Conservation (phyloP, 2,329 filamentous ascomycete species). For the Alternaria panax region DNA sequence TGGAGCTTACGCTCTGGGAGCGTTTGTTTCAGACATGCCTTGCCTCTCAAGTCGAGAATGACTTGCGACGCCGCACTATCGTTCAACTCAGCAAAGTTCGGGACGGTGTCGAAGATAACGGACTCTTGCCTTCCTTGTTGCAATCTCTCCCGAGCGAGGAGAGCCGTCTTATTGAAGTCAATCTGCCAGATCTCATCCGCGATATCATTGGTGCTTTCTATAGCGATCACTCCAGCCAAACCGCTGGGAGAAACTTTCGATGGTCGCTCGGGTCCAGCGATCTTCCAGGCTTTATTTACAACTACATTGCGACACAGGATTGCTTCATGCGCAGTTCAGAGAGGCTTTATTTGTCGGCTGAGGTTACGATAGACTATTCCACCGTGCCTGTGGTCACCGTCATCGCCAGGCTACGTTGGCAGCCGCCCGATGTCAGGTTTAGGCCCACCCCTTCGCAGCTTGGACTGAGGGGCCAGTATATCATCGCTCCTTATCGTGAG, state of each 20-base stretch:
- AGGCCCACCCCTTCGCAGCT: slow-evolving; percentile 18
- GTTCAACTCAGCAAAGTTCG: slow-evolving; percentile 8
- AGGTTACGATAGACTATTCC: slow-evolving; percentile 15
- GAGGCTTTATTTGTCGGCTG: slow-evolving; percentile 24
- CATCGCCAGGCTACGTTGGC: slow-evolving; percentile 31
- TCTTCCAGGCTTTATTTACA: slow-evolving; percentile 37
- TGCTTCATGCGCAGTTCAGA: slow-evolving; percentile 35
- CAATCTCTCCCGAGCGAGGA: slow-evolving; percentile 12
- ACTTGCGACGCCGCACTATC: slow-evolving; percentile 21
- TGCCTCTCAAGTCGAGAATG: slow-evolving; percentile 25
- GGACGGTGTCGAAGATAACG: slow-evolving; percentile 8
- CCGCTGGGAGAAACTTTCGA: slow-evolving; percentile 1
- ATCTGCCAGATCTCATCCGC: slow-evolving; percentile 29
- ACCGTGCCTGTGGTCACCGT: slow-evolving; percentile 18
- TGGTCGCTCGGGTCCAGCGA: slow-evolving; percentile 39
- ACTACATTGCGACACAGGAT: slow-evolving; percentile 44
- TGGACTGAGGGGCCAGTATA: slow-evolving; percentile 26
- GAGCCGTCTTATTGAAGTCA: slow-evolving; percentile 27
- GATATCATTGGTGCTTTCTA: slow-evolving; percentile 39
- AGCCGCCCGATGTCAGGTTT: slow-evolving; percentile 30
- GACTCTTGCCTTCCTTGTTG: slow-evolving; percentile 21
- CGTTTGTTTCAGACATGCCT: slow-evolving; percentile 32
- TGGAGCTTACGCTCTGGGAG: slow-evolving; percentile 46
- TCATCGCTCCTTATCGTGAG: slow-evolving; percentile 25
- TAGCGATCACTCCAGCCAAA: slow-evolving; percentile 9